A percentile compares a stretch with the other conserved stretches of the same genome.
These are phyloP conservation scores for Verticillium klebahnii DNA, from an alignment of 2,329 filamentous ascomycete genomes.

Conservation along the genomic window DNA sequence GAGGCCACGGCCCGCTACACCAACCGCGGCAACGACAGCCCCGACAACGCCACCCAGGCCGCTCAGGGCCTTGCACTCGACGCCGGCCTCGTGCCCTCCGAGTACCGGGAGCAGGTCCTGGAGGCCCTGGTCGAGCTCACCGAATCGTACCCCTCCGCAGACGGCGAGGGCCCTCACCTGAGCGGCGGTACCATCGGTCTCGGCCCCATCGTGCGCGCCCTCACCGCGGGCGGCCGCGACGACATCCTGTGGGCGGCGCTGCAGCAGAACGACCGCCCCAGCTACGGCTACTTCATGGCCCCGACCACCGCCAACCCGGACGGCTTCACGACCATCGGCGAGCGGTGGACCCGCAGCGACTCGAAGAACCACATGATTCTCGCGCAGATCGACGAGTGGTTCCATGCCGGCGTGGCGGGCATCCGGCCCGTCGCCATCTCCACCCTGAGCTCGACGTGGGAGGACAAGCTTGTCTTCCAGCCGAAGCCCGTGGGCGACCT, in stretches of 20 bases:
- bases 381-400: conserved; percentile 9
- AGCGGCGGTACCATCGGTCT: conserved; percentile 4
- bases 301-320: neutral
- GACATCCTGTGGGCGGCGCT: conserved; percentile 2
- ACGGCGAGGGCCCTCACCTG: conserved; percentile 1
- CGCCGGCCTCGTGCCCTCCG: conserved; percentile 1
- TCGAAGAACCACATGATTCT: conserved; percentile 10
- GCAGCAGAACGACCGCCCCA: conserved; percentile 1
- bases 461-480: neutral
- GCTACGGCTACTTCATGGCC: conserved; percentile 5
- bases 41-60: conserved; percentile 1
- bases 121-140: conserved; percentile 3
- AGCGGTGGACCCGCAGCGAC: conserved; percentile 1
- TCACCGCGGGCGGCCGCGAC: neutral
- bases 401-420: conserved; percentile 5
- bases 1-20: conserved; percentile 4
- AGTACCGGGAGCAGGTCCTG: neutral
- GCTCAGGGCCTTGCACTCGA: conserved; percentile 3
- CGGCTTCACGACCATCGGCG: conserved; percentile 5
- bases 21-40: neutral
- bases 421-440: neutral
- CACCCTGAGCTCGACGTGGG: neutral
- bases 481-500: conserved; percentile 4
- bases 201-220: conserved; percentile 1
- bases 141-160: neutral